Evolutionary conservation across 2,329 filamentous ascomycete genomes (phyloP).

Genomic region (Tolypocladium cylindrosporum): DNA sequence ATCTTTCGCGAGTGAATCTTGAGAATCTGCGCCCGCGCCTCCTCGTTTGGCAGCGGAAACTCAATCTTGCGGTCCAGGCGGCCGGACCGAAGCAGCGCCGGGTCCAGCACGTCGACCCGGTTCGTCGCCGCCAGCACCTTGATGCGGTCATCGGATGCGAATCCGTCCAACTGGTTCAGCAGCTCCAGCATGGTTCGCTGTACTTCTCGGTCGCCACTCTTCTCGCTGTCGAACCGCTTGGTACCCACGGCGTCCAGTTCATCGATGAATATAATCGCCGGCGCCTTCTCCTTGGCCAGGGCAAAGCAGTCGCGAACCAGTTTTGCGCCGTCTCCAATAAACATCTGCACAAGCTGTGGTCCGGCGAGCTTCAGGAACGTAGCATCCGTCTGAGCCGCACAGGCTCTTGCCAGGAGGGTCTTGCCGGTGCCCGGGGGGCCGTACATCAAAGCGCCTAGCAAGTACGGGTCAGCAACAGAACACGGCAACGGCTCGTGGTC

Average conservation of each 20-base stretch:
- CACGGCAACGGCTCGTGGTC: neutral
- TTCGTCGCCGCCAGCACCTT: conserved; percentile 95
- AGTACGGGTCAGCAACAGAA: neutral
- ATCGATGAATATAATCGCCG: conserved; percentile 98
- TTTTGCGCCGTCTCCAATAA: conserved; percentile 97
- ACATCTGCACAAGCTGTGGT: conserved; percentile 98
- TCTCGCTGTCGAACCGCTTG: conserved; percentile 97
- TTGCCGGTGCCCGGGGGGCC: conserved; percentile 86
- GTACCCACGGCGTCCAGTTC: conserved; percentile 97
- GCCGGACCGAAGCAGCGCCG: conserved; percentile 80
- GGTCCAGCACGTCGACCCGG: conserved; percentile 87
- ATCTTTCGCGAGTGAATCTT: conserved; percentile 98
- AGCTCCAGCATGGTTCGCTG: conserved; percentile 98
- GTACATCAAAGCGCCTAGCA: conserved; percentile 89
- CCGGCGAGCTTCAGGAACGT: conserved; percentile 98
- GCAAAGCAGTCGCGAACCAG: conserved; percentile 96
- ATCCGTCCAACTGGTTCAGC: conserved; percentile 95
- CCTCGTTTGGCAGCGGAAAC: conserved; percentile 95
- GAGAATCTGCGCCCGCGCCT: conserved; percentile 91
- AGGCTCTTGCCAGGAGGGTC: conserved; percentile 86
- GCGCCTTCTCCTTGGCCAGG: conserved; percentile 95
- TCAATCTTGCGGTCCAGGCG: conserved; percentile 96
- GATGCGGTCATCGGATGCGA: conserved; percentile 92
- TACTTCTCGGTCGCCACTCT: conserved; percentile 94
- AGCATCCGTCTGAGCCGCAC: conserved; percentile 93